phyloP scores from a whole-genome alignment of 345 rosid species.

The Salix purpurea region DNA sequence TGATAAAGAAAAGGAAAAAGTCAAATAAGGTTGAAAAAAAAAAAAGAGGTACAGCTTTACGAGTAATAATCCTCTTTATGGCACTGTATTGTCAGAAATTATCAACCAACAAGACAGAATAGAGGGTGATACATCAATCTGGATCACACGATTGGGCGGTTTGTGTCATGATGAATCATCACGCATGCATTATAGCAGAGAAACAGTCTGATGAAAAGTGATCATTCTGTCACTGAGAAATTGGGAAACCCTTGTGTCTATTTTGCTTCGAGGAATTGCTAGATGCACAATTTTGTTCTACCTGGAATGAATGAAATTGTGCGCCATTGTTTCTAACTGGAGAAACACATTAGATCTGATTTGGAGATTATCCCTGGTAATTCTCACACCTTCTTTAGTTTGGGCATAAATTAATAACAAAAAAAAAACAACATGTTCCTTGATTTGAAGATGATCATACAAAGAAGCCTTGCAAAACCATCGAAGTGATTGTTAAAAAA shows the following conservation, averaged over 20 bases:
- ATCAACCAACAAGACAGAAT: background rate
- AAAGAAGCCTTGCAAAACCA: background rate
- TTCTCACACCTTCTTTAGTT: too few relatives aligned
- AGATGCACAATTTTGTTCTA: too few relatives aligned
- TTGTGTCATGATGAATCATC: slow-evolving; percentile 6
- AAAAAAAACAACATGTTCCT: too few relatives aligned
- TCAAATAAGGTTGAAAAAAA: background rate
- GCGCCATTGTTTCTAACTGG: background rate
- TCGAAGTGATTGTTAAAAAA: background rate
- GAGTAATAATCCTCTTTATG: background rate
- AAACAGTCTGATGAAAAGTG: background rate
- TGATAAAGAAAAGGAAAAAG: background rate
- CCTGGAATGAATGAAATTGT: background rate
- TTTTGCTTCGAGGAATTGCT: background rate
- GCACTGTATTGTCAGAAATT: background rate
- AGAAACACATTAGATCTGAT: background rate
- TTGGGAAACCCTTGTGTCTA: background rate
- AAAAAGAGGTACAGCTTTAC: background rate
- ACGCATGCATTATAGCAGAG: slow-evolving; percentile 15
- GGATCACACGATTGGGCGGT: slow-evolving; percentile 24
- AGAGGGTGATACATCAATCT: slow-evolving; percentile 12
- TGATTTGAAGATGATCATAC: too few relatives aligned
- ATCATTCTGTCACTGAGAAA: background rate
- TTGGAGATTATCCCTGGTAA: too few relatives aligned
- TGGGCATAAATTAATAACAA: too few relatives aligned